Evolutionary conservation across 306 rosid genomes (phyloP).

Genomic region (Quercus wislizeni): DNA sequence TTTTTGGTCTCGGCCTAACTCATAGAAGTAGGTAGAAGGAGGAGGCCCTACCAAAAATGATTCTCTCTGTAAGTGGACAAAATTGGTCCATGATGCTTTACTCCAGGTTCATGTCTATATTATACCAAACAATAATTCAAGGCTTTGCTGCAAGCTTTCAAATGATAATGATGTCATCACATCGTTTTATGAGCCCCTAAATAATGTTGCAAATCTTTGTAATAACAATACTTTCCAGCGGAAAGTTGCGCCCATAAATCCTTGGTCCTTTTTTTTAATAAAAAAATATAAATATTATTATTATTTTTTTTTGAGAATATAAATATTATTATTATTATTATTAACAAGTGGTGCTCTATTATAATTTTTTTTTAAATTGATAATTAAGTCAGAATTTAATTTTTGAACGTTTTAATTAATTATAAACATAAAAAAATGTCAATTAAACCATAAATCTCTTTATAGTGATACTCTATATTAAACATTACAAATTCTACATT

Average conservation of each 20-base stretch:
- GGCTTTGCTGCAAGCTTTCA: slow-evolving; percentile 4
- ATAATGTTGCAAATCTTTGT: neutral
- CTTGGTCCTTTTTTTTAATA: too few species aligned
- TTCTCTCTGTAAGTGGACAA: slow-evolving; percentile 23
- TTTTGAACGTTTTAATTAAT: too few species aligned
- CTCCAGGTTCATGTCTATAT: slow-evolving; percentile 23
- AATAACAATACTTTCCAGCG: neutral
- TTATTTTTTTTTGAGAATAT: too few species aligned
- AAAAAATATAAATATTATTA: too few species aligned
- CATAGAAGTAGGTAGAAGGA: neutral
- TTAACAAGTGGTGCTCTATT: too few species aligned
- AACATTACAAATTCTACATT: neutral
- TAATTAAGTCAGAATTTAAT: too few species aligned
- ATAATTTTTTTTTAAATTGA: too few species aligned
- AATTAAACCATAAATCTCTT: neutral
- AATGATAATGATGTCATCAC: neutral
- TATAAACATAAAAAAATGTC: too few species aligned
- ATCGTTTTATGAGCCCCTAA: neutral
- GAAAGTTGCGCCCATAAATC: neutral
- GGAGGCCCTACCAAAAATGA: slow-evolving; percentile 26
- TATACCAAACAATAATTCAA: slow-evolving; percentile 22
- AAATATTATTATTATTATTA: too few species aligned
- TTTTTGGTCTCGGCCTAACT: slow-evolving; percentile 7
- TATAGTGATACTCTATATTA: neutral
- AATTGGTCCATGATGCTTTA: slow-evolving; percentile 9